Percentiles rank a stretch among this genome's conserved stretches.
Evolutionary conservation across 345 rosid genomes (phyloP).

Genomic region (rapeseed (Brassica napus)): Da-Ae NC_063452.1:3679001-3679500

Average conservation of each 20-base stretch:
- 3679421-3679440: constrained; percentile 84
- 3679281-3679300: constrained; percentile 82
- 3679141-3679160: constrained; percentile 64
- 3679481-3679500: constrained; percentile 82
- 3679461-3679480: constrained; percentile 83
- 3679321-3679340: constrained; percentile 59
- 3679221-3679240: constrained; percentile 78
- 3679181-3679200: constrained; percentile 71
- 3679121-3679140: constrained; percentile 84
- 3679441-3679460: constrained; percentile 92
- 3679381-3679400: constrained; percentile 88
- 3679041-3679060: constrained; percentile 59
- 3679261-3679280: constrained; percentile 75
- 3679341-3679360: constrained; percentile 74
- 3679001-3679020: not conserved
- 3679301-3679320: constrained; percentile 68
- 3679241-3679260: constrained; percentile 80
- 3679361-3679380: constrained; percentile 93
- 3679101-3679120: constrained; percentile 79
- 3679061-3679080: constrained; percentile 72
- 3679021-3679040: constrained; percentile 52
- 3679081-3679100: constrained; percentile 90
- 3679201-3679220: constrained; percentile 74
- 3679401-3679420: constrained; percentile 91
- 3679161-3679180: constrained; percentile 52